A percentile compares a stretch with the other conserved stretches of the same genome.
These are phyloP conservation scores for Typha latifolia DNA, from an alignment of 176 grass and related monocot genomes.

Conservation along the genomic window DNA sequence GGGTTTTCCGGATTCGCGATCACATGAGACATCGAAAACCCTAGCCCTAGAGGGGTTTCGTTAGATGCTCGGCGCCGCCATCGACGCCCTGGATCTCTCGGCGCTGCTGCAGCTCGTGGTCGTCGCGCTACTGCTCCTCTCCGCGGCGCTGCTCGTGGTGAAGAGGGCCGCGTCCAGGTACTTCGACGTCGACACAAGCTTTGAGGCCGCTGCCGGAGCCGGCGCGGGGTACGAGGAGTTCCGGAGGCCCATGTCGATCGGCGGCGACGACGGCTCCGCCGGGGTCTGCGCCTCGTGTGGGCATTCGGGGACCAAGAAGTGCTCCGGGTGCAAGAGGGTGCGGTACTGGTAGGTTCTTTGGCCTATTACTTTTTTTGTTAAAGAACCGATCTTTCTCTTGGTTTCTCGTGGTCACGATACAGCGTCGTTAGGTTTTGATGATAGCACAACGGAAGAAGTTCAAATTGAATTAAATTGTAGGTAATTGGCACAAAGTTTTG, in stretches of 20 bases:
- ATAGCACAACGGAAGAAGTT: neutral
- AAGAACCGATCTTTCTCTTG: neutral
- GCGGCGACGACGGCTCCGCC: slow-evolving; percentile 1
- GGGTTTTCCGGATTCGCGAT: neutral
- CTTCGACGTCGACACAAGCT: slow-evolving; percentile 72
- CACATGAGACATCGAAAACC: slow-evolving; percentile 27
- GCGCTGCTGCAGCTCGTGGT: slow-evolving; percentile 54
- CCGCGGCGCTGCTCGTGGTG: slow-evolving; percentile 33
- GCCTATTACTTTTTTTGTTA: neutral
- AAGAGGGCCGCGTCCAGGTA: slow-evolving; percentile 64
- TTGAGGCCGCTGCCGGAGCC: slow-evolving; percentile 36
- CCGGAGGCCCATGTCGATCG: slow-evolving; percentile 9
- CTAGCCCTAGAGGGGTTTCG: slow-evolving; percentile 30
- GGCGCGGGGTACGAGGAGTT: slow-evolving; percentile 38
- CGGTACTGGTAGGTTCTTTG: slow-evolving; percentile 61
- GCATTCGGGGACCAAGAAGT: slow-evolving; percentile 38
- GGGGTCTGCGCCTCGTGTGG: slow-evolving; percentile 51
- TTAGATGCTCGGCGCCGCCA: slow-evolving; percentile 53
- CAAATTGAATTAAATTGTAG: neutral
- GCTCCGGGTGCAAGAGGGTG: slow-evolving; percentile 70
- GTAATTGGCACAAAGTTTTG: no score
- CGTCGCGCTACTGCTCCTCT: slow-evolving; percentile 31
- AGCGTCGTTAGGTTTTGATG: neutral
- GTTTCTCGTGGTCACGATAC: neutral
- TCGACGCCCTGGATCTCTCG: slow-evolving; percentile 52